These are phyloP conservation scores for Nannochloropsis gaditana DNA, from an alignment of 108 stramenopile species.

Conservation along the genomic window DNA sequence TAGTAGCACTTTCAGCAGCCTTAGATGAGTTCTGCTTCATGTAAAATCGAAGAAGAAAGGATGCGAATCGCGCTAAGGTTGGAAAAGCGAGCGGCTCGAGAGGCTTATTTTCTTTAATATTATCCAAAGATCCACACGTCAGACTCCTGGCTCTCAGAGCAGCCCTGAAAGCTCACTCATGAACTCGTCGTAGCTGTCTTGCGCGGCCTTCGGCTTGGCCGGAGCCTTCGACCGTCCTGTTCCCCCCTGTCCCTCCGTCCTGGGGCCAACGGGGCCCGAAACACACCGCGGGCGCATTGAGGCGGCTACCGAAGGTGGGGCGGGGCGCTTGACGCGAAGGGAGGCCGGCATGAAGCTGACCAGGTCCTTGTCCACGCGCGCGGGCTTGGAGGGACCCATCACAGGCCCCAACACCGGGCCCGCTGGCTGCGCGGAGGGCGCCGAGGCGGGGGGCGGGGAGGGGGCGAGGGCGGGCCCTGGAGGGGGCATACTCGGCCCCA, in stretches of 20 bases:
- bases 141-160: neutral
- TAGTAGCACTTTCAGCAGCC: too few relatives aligned
- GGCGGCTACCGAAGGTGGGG: neutral
- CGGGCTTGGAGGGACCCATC: neutral
- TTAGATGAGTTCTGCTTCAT: too few relatives aligned
- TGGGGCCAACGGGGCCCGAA: too few relatives aligned
- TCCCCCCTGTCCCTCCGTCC: too few relatives aligned
- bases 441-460: neutral
- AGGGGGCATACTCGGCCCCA: neutral
- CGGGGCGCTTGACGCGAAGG: neutral
- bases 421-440: neutral
- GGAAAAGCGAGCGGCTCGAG: too few relatives aligned
- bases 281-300: neutral
- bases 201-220: neutral
- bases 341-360: conserved; percentile 11
- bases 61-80: too few relatives aligned
- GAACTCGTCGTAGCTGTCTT: conserved; percentile 1
- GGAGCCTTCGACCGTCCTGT: neutral
- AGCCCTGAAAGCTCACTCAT: neutral
- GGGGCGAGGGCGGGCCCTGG: neutral
- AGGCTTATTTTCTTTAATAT: too few relatives aligned
- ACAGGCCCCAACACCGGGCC: conserved; percentile 2
- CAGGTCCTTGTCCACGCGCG: conserved; percentile 1
- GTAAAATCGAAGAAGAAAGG: too few relatives aligned
- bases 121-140: too few relatives aligned